Percentiles rank a stretch among this genome's conserved stretches.
These are phyloP conservation scores for Golubevia sp. DNA, from an alignment of 1,284 basidiomycete species.

Conservation along the genomic window DNA sequence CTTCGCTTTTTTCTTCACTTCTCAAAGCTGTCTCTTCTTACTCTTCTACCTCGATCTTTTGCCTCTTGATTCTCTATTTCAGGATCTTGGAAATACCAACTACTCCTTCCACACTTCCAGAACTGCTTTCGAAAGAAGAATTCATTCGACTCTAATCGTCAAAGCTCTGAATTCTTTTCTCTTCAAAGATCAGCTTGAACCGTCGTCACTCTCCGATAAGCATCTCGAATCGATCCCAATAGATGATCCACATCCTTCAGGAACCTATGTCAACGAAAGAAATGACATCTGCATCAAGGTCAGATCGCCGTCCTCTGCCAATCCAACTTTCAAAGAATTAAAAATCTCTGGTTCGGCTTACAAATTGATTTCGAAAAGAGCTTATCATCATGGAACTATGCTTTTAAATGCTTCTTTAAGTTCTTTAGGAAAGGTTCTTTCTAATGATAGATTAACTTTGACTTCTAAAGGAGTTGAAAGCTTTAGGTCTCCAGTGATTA, in stretches of 20 bases:
- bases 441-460: too few species aligned
- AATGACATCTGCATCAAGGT: constrained; percentile 70
- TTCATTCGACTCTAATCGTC: constrained; percentile 78
- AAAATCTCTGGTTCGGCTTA: constrained; percentile 97
- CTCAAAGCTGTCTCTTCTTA: constrained; percentile 1
- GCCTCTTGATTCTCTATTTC: constrained; percentile 10
- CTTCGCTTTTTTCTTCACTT: not conserved
- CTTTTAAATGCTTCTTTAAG: constrained; percentile 73
- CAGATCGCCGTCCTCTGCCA: constrained; percentile 69
- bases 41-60: not conserved
- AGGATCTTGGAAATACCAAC: constrained; percentile 97
- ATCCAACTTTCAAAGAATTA: constrained; percentile 41
- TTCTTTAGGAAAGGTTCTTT: too few species aligned
- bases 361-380: constrained; percentile 86
- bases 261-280: constrained; percentile 75
- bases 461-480: not conserved
- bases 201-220: too few species aligned
- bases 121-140: constrained; percentile 76
- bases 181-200: constrained; percentile 62
- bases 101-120: constrained; percentile 91
- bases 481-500: not conserved
- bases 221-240: too few species aligned
- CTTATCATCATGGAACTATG: constrained; percentile 99
- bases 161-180: constrained; percentile 75
- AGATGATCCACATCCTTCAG: not conserved